Percentiles rank a stretch among this genome's conserved stretches.
These are phyloP conservation scores for Phytopythium chamaehyphon DNA, from an alignment of 352 stramenopile genomes.

Conservation along the genomic window DNA sequence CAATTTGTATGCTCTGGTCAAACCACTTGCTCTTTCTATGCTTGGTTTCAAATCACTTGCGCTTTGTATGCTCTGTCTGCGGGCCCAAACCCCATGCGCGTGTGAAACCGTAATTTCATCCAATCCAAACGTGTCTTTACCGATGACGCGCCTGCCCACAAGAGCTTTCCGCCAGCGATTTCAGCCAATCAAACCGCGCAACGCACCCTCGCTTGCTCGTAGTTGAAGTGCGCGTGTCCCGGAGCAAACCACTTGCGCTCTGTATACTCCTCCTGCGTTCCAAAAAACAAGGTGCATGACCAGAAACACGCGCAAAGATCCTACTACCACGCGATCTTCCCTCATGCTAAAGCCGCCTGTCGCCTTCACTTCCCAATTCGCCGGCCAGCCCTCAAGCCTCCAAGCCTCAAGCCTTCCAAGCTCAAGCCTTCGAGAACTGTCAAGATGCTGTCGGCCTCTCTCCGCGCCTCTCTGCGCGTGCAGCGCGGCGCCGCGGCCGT, in stretches of 20 bases:
- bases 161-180: not conserved
- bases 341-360: too few species aligned
- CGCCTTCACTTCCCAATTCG: conserved; percentile 37
- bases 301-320: not conserved
- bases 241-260: not conserved
- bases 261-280: not conserved
- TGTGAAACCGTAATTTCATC: too few species aligned
- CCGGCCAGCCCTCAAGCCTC: conserved; percentile 10
- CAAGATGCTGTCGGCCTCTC: conserved; percentile 52
- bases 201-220: not conserved
- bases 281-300: too few species aligned
- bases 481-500: conserved; percentile 35
- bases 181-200: not conserved
- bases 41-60: too few species aligned
- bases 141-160: not conserved
- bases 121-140: too few species aligned
- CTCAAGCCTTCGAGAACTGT: not conserved
- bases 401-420: not conserved
- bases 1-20: too few species aligned
- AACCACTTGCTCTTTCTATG: too few species aligned
- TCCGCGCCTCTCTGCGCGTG: conserved; percentile 51
- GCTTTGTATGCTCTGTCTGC: too few species aligned
- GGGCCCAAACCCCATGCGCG: too few species aligned
- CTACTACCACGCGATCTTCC: conserved; percentile 3
- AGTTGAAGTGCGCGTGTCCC: conserved; percentile 4